phyloP scores from a whole-genome alignment of 108 stramenopile genomes.

The Discostella stelligeroides region DNA sequence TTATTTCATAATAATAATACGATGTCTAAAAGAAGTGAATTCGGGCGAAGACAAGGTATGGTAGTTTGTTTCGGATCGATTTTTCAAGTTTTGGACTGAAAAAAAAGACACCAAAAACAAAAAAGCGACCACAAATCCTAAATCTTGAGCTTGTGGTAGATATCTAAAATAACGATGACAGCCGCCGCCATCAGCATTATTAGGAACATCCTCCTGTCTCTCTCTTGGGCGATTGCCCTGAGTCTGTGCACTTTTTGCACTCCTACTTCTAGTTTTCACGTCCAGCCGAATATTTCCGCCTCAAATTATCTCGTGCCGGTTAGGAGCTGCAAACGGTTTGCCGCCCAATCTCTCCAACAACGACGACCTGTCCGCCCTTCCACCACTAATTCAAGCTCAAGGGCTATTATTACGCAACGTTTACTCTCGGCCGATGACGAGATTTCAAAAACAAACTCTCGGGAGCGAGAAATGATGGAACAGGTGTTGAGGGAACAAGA shows the following conservation, averaged over 20 bases:
- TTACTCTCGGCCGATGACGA: background rate
- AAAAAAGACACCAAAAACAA: too few species aligned
- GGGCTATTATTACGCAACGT: background rate
- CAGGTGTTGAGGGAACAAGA: background rate
- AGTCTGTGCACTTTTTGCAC: background rate
- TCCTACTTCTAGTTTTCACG: conserved; percentile 11
- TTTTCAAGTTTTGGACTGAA: too few species aligned
- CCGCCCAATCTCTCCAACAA: background rate
- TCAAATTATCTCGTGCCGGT: background rate
- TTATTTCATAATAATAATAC: background rate
- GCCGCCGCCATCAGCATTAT: too few species aligned
- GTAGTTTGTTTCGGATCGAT: too few species aligned
- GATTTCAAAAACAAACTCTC: background rate
- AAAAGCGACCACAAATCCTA: too few species aligned
- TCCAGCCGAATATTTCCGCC: background rate
- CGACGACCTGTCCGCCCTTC: too few species aligned
- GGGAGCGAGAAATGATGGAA: background rate
- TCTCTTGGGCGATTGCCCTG: background rate
- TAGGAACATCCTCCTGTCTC: background rate
- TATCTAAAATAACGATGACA: too few species aligned
- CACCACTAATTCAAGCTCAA: too few species aligned
- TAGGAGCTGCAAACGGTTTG: background rate
- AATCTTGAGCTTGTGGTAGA: too few species aligned
- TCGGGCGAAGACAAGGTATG: too few species aligned
- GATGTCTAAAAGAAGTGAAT: too few species aligned